Percentiles rank a stretch among this genome's conserved stretches.
These are phyloP conservation scores for Torrubiellomyces zombiae DNA, from an alignment of 2,329 filamentous ascomycete species.

Conservation along the genomic window DNA sequence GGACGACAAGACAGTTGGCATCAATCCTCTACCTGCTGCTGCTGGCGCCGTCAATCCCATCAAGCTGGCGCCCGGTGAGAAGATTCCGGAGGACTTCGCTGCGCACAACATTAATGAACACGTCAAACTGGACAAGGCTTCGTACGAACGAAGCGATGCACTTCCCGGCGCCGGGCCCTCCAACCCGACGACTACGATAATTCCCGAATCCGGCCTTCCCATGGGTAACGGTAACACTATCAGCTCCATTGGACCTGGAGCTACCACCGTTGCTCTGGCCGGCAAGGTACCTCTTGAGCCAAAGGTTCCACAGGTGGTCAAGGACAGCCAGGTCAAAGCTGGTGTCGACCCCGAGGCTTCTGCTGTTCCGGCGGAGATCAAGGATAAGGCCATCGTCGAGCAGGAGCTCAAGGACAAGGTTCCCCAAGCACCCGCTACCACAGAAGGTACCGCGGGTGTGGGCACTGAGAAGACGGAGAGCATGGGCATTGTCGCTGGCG, in stretches of 20 bases:
- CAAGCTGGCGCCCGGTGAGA: slow-evolving; percentile 61
- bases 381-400: slow-evolving; percentile 56
- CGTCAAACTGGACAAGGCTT: slow-evolving; percentile 65
- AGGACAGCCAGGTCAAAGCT: slow-evolving; percentile 54
- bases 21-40: slow-evolving; percentile 46
- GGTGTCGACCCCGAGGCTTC: slow-evolving; percentile 50
- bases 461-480: slow-evolving; percentile 36
- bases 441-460: slow-evolving; percentile 35
- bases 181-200: slow-evolving; percentile 35
- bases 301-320: slow-evolving; percentile 34
- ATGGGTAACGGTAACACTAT: slow-evolving; percentile 29
- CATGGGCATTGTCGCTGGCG: slow-evolving; percentile 15
- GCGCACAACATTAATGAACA: slow-evolving; percentile 53
- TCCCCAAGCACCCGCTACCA: slow-evolving; percentile 38
- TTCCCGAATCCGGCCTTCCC: slow-evolving; percentile 70
- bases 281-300: slow-evolving; percentile 49
- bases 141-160: slow-evolving; percentile 68
- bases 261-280: slow-evolving; percentile 55
- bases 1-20: slow-evolving; percentile 34
- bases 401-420: slow-evolving; percentile 54
- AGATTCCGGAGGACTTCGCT: slow-evolving; percentile 55
- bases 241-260: slow-evolving; percentile 32
- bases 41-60: slow-evolving; percentile 62
- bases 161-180: slow-evolving; percentile 28
- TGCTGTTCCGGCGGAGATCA: slow-evolving; percentile 45